Conservation (phyloP, 441 rosid genomes). For the Erodium trifolium region DNA sequence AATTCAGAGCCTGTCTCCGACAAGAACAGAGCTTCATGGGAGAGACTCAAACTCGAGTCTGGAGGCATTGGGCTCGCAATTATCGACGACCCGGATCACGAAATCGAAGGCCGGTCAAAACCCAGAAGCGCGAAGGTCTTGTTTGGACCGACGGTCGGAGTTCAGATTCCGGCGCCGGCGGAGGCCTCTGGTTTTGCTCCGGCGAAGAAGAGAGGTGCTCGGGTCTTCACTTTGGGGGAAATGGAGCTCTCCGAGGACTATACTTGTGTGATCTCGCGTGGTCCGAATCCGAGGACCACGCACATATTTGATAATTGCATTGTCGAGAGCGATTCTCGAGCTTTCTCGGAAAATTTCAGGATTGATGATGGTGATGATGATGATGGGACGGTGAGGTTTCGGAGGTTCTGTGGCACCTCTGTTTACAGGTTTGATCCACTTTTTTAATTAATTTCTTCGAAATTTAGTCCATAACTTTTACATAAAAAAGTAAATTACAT, state of each 20-base stretch:
- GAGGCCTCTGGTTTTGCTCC: slow-evolving; percentile 25
- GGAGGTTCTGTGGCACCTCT: too few relatives aligned
- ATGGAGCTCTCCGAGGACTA: slow-evolving; percentile 81
- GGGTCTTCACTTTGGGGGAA: slow-evolving; percentile 31
- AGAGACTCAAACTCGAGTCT: slow-evolving; percentile 22
- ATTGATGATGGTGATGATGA: slow-evolving; percentile 8
- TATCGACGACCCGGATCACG: slow-evolving; percentile 14
- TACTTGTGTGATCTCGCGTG: slow-evolving; percentile 67
- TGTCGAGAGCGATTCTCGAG: slow-evolving; percentile 32
- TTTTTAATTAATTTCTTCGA: too few relatives aligned
- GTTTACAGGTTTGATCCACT: too few relatives aligned
- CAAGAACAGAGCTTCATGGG: slow-evolving; percentile 28
- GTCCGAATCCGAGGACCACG: slow-evolving; percentile 71
- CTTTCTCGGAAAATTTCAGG: slow-evolving; percentile 21
- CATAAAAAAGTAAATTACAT: too few relatives aligned
- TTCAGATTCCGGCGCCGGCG: slow-evolving; percentile 14
- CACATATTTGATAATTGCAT: slow-evolving; percentile 73
- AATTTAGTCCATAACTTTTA: too few relatives aligned
- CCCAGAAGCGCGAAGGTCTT: not conserved
- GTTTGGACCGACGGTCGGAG: not conserved
- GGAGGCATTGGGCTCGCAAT: slow-evolving; percentile 58
- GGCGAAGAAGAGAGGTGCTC: slow-evolving; percentile 43
- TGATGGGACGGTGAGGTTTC: too few relatives aligned
- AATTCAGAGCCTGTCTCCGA: not conserved
- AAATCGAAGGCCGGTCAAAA: slow-evolving; percentile 9